A percentile compares a stretch with the other conserved stretches of the same genome.
Evolutionary conservation across 2,329 filamentous ascomycete genomes (phyloP).

Genomic region (Botrytis cinerea): DNA sequence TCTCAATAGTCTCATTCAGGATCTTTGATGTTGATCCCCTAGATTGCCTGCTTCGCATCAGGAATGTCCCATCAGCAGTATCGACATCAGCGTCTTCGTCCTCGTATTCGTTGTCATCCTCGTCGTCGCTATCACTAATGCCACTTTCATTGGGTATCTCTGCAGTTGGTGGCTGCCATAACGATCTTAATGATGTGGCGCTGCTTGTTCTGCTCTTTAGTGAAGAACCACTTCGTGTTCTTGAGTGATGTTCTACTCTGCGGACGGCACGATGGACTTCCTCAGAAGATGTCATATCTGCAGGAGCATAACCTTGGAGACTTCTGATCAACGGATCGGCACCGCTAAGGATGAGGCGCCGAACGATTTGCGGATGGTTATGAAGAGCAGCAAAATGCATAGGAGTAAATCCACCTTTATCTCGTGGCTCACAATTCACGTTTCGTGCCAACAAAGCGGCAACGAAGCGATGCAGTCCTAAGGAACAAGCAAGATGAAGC

Average conservation of each 20-base stretch:
- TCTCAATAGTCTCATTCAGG: slow-evolving; percentile 26
- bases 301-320: slow-evolving; percentile 67
- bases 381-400: slow-evolving; percentile 80
- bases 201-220: slow-evolving; percentile 64
- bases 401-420: slow-evolving; percentile 78
- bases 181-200: slow-evolving; percentile 64
- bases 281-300: slow-evolving; percentile 68
- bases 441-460: slow-evolving; percentile 75
- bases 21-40: slow-evolving; percentile 39
- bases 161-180: slow-evolving; percentile 60
- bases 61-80: slow-evolving; percentile 39
- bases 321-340: slow-evolving; percentile 72
- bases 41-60: slow-evolving; percentile 37
- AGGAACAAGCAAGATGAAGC: slow-evolving; percentile 74
- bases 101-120: slow-evolving; percentile 47
- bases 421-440: slow-evolving; percentile 72
- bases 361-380: slow-evolving; percentile 73
- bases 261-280: slow-evolving; percentile 65
- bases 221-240: slow-evolving; percentile 66
- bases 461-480: slow-evolving; percentile 74
- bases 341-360: slow-evolving; percentile 70
- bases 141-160: slow-evolving; percentile 43
- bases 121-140: slow-evolving; percentile 47
- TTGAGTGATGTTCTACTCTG: slow-evolving; percentile 60
- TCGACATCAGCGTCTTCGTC: slow-evolving; percentile 43